Evolutionary conservation across 768 basidiomycete species (phyloP), one percentile per base, ranked within the genome.

Genomic region (Mycena kentingensis): DNA sequence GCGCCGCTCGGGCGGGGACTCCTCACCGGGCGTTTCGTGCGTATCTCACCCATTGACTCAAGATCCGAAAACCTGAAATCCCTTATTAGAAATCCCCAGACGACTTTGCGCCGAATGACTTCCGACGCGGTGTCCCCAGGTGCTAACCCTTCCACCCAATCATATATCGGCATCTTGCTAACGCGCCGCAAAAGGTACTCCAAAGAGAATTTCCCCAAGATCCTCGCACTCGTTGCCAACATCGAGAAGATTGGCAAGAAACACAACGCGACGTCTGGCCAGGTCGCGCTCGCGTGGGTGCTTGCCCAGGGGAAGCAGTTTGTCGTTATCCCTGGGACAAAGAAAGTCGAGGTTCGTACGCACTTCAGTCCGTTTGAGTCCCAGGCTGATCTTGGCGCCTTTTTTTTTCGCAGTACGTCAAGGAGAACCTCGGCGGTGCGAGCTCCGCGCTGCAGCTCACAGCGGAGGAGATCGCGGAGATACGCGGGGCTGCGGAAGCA

Each of bases 1-100:
- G 60, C 60, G 8, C 70, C 70, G 2, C 54, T 70, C 31, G 72
- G 70, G n/a, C 64, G 67, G 27, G 73, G 74, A 8, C 59, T 73
- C 21, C 48, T 74, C n/a, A 69, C 62, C 4, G 68, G 67, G 11
- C 53, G 55, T 39, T 60, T 34, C 28, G 29, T 25, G 35, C 12
- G n/a, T 7, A 19, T 27, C 22, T 25, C 15, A 13, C n/a, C 28
- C 11, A 4, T 22, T 35, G 42, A 12, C 2, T 24, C n/a, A 25
- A 5, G 36, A 5, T 6, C 28, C 29, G 34, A 0, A 18, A 38
- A 21, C 22, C 13, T 26, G 8, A 12, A 25, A 11, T 31, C n/a
- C 7, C 22, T 7, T 24, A n/a, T 11, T 45, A 57, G 50, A 52
- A 50, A 35, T 54, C 55, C 19, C 60, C 54, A 0, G 61, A 54